Base-by-base conservation (phyloP, 2,329 filamentous ascomycete genomes). In the Alternaria dauci region DNA sequence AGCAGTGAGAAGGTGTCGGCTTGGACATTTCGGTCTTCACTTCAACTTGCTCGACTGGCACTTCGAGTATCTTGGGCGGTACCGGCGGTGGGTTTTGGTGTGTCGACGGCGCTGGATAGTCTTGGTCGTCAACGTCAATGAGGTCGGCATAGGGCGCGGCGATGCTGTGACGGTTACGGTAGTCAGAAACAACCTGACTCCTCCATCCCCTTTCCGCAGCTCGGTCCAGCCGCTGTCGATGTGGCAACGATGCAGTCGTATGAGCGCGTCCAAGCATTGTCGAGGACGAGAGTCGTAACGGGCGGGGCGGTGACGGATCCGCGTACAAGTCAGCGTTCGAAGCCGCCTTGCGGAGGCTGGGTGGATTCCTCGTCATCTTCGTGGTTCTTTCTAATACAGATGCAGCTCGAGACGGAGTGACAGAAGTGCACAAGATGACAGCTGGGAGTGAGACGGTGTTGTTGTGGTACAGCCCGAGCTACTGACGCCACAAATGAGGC, bases 281-380 rank as follows among this genome's bases (percentile, higher is more conserved):
- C 48, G 68, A 68, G 51, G 58, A 60, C 23, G 70, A 64, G 52
- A 70, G 75, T 18, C 71, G 71, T 34, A 71, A 69, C 30, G 71
- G 70, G 28, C 64, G 69, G 12, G 65, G 61, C 54, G 73, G 75
- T 36, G 75, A 72, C 23, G 76, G 75, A 50, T 77, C 74, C 14
- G 74, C 70, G 65, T 77, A 78, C 36, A 76, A 76, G 63, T 78
- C 76, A 51, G 75, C 75, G 39, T 71, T 77, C 8, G 76, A 78
- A 11, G 73, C 70, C 7, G 72, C 69, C 55, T 78, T 78, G 57
- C 76, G 74, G 32, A 79, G 72, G 16, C 62, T 58, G n/a, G 76
- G 76, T 25, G 73, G 70, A 36, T 78, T 79, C 61, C 71, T 77
- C 9, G 77, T 79, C 77, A 79, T 79, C 36, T 41, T 71, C 18